Evolutionary conservation across 106 monocot species (phyloP), one percentile per base, ranked within the genome.

Genomic region (Narthecium ossifragum): DNA sequence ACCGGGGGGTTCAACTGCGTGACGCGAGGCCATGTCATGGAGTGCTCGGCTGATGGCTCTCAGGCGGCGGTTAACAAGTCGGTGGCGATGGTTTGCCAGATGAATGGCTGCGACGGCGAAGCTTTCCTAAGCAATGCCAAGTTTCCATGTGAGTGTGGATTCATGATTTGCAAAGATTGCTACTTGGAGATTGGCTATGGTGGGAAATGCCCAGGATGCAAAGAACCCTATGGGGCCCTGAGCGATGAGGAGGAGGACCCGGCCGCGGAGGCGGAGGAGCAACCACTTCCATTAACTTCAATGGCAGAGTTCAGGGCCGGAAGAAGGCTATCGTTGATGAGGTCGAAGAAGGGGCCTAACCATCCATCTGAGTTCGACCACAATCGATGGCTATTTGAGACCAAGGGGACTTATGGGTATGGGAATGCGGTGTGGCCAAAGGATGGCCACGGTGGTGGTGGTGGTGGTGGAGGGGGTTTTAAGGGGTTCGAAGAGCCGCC

Each of bases 341-440:
- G 63, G 33, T 84, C 83, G 0, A 69, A 46, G 12, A 80, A 71
- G 43, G 61, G 55, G 8, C 59, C 51, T 4, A 52, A 60, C n/a
- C 65, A 77, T 39, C 61, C 73, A 1, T 24, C 69, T 0, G 88
- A 88, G n/a, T 84, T 84, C 24, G 88, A 88, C 60, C 83, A 88
- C 49, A 75, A 67, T 6, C 40, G 83, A 2, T 88, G 88, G 88
- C 67, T 88, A 12, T 88, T 75, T 27, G 83, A 88, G 88, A 84
- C 84, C 15, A 83, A 80, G 46, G 88, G 88, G 30, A 88, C 88
- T 1, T 88, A 88, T 31, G 88, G 88, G 6, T 88, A 88, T 18
- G 88, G 88, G 37, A 88, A 88, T 32, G 88, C 88, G 3, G 56
- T 88, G 25, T 84, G 88, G 88, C 88, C 88, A 0, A 80, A 80